These are phyloP conservation scores for Steccherinum ochraceum DNA, from an alignment of 768 basidiomycete species.

Conservation along the genomic window DNA sequence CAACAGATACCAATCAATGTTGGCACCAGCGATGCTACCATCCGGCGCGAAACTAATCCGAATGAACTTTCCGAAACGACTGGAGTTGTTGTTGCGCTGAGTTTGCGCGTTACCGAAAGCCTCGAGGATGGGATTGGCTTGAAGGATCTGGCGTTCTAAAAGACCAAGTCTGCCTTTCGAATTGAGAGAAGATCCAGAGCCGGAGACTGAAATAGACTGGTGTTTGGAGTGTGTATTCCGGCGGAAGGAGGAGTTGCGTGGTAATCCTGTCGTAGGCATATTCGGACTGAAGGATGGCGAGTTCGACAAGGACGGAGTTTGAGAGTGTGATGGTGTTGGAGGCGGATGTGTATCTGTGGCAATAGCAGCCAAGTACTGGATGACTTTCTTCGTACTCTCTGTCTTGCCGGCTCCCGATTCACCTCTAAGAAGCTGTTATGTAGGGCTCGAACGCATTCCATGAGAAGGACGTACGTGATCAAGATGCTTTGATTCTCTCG, in stretches of 20 bases:
- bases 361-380: slow-evolving; percentile 97
- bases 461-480: slow-evolving; percentile 70
- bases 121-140: slow-evolving; percentile 96
- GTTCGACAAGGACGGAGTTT: slow-evolving; percentile 53
- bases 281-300: slow-evolving; percentile 41
- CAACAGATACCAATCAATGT: slow-evolving; percentile 97
- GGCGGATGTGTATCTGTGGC: slow-evolving; percentile 72
- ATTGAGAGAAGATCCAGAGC: slow-evolving; percentile 37
- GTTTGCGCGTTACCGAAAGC: slow-evolving; percentile 99
- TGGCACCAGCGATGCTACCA: slow-evolving; percentile 95
- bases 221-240: slow-evolving; percentile 37
- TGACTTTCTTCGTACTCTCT: slow-evolving; percentile 98
- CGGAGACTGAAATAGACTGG: slow-evolving; percentile 33
- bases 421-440: slow-evolving; percentile 49
- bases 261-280: slow-evolving; percentile 63
- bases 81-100: slow-evolving; percentile 96
- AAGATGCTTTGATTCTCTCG: slow-evolving; percentile 96
- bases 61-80: slow-evolving; percentile 98
- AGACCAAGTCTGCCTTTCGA: slow-evolving; percentile 77
- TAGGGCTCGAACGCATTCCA: not conserved
- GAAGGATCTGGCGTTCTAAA: slow-evolving; percentile 92
- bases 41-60: slow-evolving; percentile 89
- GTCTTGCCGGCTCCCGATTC: slow-evolving; percentile 99
- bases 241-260: slow-evolving; percentile 52
- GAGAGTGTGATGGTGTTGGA: slow-evolving; percentile 52